Evolutionary conservation across 257 asterid genomes (phyloP), one percentile per base, ranked within the genome.

Genomic region (Phtheirospermum japonicum): DNA sequence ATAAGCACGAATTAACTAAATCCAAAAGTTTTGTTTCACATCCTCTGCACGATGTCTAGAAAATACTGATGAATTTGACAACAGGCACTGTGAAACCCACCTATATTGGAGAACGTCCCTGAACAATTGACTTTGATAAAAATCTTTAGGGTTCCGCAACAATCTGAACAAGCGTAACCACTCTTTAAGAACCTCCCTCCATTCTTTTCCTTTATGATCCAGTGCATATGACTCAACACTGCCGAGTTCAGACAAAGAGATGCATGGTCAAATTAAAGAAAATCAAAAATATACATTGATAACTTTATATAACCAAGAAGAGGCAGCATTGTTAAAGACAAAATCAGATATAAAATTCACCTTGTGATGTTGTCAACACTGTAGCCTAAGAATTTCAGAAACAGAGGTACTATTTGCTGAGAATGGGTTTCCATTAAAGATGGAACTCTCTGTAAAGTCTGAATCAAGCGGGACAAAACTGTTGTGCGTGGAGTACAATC

Each of bases 311-410:
- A 64, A 51, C 64, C 18, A 37, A 37, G 42, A 73, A 70, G 14
- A 60, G 19, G 20, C 2, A n/a, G 19, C 45, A 45, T 28, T 31
- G 40, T 43, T 30, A 49, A 40, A 77, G 60, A 39, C 37, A 34
- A 45, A 34, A 57, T 13, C 13, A 57, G 33, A 66, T 65, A 58
- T 54, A 56, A 45, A 34, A 31, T 36, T 19, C 63, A 92, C 97
- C 98, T 83, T 59, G 67, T 39, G 54, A 67, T 66, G 49, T 80
- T 78, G 40, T 78, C 79, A 54, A 68, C 81, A 66, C 53, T 65
- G 69, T 86, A 86, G 67, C 99, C 99, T 58, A 92, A 63, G 69
- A 84, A 89, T 83, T 81, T 85, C 76, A 92, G 67, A 71, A 92
- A 92, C 80, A 89, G 71, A 68, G 93, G 90, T 62, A 92, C 59